Evolutionary conservation across 2,329 filamentous ascomycete genomes (phyloP).

Genomic region (Sclerotinia nivalis): DNA sequence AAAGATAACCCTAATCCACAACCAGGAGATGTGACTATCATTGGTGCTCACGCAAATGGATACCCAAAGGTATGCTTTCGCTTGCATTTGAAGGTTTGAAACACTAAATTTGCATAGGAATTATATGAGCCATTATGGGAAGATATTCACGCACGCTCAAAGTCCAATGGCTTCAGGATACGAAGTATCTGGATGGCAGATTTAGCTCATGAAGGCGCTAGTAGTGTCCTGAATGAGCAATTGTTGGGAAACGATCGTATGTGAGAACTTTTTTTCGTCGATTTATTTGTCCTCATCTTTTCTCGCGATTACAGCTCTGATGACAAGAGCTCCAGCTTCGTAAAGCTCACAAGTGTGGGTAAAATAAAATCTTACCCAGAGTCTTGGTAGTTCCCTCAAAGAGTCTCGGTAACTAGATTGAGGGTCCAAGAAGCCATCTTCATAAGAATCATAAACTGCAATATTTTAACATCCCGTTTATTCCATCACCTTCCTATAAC

Average conservation of each 20-base stretch:
- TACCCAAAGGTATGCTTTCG: constrained; percentile 72
- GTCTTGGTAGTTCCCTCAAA: neutral
- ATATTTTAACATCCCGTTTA: neutral
- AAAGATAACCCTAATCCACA: constrained; percentile 66
- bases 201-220: constrained; percentile 73
- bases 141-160: constrained; percentile 63
- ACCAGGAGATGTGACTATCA: constrained; percentile 78
- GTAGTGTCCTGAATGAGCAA: constrained; percentile 72
- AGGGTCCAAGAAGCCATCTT: neutral
- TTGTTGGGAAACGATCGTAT: constrained; percentile 79
- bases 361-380: too few relatives aligned
- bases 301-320: neutral
- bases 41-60: constrained; percentile 86
- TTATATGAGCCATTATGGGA: constrained; percentile 90
- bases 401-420: neutral
- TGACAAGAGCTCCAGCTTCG: neutral
- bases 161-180: constrained; percentile 64
- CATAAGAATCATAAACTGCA: neutral
- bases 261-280: constrained; percentile 35
- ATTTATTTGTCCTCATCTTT: neutral
- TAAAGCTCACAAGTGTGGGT: neutral
- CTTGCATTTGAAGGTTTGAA: neutral
- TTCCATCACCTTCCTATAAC: neutral
- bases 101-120: constrained; percentile 58
- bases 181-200: constrained; percentile 86